Evolutionary conservation across 2,329 filamentous ascomycete species (phyloP).

Genomic region (Metarhizium album): DNA sequence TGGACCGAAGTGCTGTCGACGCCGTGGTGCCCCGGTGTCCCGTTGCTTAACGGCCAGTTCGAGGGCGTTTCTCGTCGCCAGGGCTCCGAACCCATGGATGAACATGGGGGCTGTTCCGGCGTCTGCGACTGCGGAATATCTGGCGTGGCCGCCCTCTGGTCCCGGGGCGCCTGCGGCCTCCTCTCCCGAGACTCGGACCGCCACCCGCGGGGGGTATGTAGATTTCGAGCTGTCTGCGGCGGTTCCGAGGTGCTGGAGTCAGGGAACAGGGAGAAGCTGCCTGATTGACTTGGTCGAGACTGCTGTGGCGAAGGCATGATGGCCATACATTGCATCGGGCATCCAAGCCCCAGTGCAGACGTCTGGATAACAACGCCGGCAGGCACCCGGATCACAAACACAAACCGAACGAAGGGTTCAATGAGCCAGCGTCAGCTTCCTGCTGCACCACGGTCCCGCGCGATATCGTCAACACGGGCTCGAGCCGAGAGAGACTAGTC

Average conservation of each 20-base stretch:
- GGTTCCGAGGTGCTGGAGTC: conserved; percentile 31
- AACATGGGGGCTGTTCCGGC: conserved; percentile 6
- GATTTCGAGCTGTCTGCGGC: conserved; percentile 9
- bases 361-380: not conserved
- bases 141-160: conserved; percentile 16
- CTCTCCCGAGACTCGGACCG: conserved; percentile 27
- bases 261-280: conserved; percentile 44
- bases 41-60: conserved; percentile 5
- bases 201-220: conserved; percentile 15
- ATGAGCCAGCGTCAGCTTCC: not conserved
- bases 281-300: not conserved
- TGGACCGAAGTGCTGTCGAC: conserved; percentile 17
- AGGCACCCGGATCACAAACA: not conserved
- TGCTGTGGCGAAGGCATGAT: conserved; percentile 1
- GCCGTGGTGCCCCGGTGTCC: not conserved
- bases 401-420: not conserved
- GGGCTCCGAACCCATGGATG: not conserved
- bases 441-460: not conserved
- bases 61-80: not conserved
- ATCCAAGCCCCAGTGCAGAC: not conserved
- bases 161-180: conserved; percentile 25
- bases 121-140: conserved; percentile 1
- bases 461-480: not conserved
- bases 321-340: not conserved
- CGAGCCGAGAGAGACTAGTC: not conserved